Percentiles rank a stretch among this genome's conserved stretches.
phyloP scores from a whole-genome alignment of 495 filamentous ascomycete genomes.

The Penicillium alfredii region DNA sequence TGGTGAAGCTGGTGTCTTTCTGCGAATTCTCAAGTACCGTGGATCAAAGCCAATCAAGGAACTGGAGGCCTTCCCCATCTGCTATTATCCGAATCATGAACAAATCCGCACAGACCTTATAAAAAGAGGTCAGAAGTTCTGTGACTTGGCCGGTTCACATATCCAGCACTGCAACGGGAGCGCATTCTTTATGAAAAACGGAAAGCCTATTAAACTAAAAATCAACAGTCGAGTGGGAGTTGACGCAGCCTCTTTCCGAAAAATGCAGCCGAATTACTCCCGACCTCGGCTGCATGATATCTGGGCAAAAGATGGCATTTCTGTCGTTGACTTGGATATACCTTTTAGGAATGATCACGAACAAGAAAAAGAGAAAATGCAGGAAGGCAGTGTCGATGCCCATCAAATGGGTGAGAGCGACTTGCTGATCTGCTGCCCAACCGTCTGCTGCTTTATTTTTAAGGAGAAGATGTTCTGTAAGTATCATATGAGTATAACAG shows the following conservation, averaged over 20 bases:
- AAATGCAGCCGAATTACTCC: conserved; percentile 27
- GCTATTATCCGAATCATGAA: conserved; percentile 16
- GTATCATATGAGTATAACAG: conserved; percentile 3
- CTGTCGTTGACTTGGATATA: conserved; percentile 11
- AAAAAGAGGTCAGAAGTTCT: conserved; percentile 25
- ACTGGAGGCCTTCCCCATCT: conserved; percentile 25
- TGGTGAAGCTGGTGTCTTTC: conserved; percentile 16
- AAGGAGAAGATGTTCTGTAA: conserved; percentile 27
- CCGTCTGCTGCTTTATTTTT: conserved; percentile 24
- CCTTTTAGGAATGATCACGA: conserved; percentile 14
- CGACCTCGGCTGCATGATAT: conserved; percentile 15
- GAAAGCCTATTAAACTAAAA: conserved; percentile 18
- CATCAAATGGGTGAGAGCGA: conserved; percentile 18
- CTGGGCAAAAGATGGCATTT: conserved; percentile 7
- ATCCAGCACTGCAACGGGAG: conserved; percentile 18
- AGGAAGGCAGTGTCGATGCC: conserved; percentile 14
- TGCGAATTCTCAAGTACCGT: conserved; percentile 23
- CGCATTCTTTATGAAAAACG: conserved; percentile 24
- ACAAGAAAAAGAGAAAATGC: conserved; percentile 21
- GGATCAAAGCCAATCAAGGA: conserved; percentile 22
- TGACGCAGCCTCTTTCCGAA: conserved; percentile 18
- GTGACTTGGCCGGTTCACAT: conserved; percentile 15
- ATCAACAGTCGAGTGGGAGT: conserved; percentile 23
- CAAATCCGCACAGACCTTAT: conserved; percentile 13
- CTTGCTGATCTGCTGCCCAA: conserved; percentile 22